Evolutionary conservation across 345 rosid species (phyloP).

Genomic region (Sisymbrium irio): DNA sequence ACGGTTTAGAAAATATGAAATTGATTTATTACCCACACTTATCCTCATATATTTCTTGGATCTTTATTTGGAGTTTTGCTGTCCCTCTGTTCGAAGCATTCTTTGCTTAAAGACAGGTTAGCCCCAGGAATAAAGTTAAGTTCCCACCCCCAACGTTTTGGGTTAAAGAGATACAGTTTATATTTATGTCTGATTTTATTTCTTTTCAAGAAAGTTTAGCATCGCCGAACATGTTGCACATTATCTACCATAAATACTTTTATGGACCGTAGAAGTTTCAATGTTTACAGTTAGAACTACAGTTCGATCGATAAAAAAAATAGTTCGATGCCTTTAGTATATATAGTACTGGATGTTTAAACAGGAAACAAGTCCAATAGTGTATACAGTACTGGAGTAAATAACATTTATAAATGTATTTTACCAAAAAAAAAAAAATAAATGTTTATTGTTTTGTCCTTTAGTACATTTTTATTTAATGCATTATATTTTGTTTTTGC

Average conservation of each 20-base stretch:
- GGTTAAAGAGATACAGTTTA: conserved; percentile 22
- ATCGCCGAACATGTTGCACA: conserved; percentile 31
- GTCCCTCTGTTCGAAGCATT: conserved; percentile 66
- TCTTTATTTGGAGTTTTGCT: conserved; percentile 24
- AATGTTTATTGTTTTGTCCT: background rate
- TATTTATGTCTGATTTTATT: conserved; percentile 14
- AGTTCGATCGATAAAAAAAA: background rate
- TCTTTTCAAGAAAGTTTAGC: conserved; percentile 31
- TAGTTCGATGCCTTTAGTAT: background rate
- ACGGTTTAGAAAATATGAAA: too few species aligned
- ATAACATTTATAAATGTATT: background rate
- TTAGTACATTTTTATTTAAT: background rate
- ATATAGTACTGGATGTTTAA: conserved; percentile 1
- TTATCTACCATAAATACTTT: conserved; percentile 16
- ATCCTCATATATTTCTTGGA: background rate
- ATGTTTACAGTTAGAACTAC: background rate
- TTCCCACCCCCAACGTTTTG: conserved; percentile 37
- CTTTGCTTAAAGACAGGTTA: conserved; percentile 73
- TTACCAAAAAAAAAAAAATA: too few species aligned
- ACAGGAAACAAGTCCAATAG: background rate
- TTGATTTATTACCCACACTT: too few species aligned
- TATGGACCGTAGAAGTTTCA: conserved; percentile 13
- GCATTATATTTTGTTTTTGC: background rate
- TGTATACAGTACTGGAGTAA: background rate
- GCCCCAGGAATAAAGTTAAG: conserved; percentile 63